phyloP scores from a whole-genome alignment of 805 yeast species.

The Kregervanrija pseudodelftensis region DNA sequence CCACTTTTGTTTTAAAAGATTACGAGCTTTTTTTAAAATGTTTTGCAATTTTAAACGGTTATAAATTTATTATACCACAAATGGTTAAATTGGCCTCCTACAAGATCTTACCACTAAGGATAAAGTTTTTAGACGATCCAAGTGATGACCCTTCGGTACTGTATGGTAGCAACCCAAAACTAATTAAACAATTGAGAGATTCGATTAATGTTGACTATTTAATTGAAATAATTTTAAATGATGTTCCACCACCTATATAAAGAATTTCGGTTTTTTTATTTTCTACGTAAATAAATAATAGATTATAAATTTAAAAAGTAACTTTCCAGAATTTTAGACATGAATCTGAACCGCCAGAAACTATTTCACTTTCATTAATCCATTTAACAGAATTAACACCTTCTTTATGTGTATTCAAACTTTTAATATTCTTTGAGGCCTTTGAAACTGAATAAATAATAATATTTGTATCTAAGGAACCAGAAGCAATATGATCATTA shows the following conservation, averaged over 20 bases:
- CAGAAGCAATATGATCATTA: conserved; percentile 66
- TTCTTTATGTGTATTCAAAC: conserved; percentile 76
- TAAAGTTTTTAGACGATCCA: conserved; percentile 27
- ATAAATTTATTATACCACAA: conserved; percentile 43
- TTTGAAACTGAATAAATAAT: conserved; percentile 71
- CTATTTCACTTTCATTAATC: conserved; percentile 43
- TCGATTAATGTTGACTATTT: conserved; percentile 42
- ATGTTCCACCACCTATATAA: conserved; percentile 46
- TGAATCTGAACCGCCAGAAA: conserved; percentile 77
- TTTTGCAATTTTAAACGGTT: conserved; percentile 35
- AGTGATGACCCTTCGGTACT: conserved; percentile 44
- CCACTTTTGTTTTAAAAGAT: conserved; percentile 39
- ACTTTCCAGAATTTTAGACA: conserved; percentile 69
- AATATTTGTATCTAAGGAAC: conserved; percentile 77
- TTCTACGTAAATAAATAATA: conserved; percentile 1
- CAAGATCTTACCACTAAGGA: conserved; percentile 40
- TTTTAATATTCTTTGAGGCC: conserved; percentile 72
- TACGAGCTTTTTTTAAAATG: conserved; percentile 33
- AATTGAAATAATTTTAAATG: conserved; percentile 43
- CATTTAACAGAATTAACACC: conserved; percentile 77
- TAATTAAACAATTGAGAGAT: conserved; percentile 34
- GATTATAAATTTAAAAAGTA: conserved; percentile 4
- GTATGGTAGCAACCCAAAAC: conserved; percentile 47
- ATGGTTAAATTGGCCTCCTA: conserved; percentile 44
- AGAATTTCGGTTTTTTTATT: background rate